These are phyloP conservation scores for Adansonia grandidieri DNA, from an alignment of 441 rosid genomes.

Conservation along the genomic window DNA sequence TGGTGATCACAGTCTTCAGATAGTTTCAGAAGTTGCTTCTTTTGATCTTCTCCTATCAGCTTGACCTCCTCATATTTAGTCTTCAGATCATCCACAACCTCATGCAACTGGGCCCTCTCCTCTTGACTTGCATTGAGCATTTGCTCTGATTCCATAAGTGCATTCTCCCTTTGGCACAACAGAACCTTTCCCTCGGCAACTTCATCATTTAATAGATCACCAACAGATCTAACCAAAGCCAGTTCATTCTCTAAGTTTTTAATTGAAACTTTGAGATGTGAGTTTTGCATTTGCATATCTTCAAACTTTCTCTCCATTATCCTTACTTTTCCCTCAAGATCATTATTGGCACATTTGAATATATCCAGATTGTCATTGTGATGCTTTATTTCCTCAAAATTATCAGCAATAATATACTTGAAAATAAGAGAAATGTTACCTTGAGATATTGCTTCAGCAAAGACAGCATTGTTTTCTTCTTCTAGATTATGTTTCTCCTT, in stretches of 20 bases:
- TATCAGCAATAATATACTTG: slow-evolving; percentile 50
- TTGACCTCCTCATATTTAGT: slow-evolving; percentile 56
- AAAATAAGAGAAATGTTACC: slow-evolving; percentile 55
- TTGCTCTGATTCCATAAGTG: slow-evolving; percentile 46
- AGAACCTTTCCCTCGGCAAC: slow-evolving; percentile 45
- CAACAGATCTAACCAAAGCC: slow-evolving; percentile 42
- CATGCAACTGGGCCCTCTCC: slow-evolving; percentile 53
- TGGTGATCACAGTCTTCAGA: slow-evolving; percentile 52
- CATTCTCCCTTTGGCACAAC: slow-evolving; percentile 50
- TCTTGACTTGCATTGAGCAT: slow-evolving; percentile 41
- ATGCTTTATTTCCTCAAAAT: slow-evolving; percentile 47
- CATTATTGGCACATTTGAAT: slow-evolving; percentile 49
- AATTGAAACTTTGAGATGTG: slow-evolving; percentile 40
- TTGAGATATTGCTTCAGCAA: slow-evolving; percentile 57
- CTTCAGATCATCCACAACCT: slow-evolving; percentile 54
- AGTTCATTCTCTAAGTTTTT: slow-evolving; percentile 44
- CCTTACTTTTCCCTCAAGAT: slow-evolving; percentile 55
- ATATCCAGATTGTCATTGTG: slow-evolving; percentile 46
- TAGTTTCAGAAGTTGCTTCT: slow-evolving; percentile 55
- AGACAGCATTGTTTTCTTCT: slow-evolving; percentile 45
- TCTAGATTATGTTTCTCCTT: slow-evolving; percentile 54
- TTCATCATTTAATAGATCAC: slow-evolving; percentile 46
- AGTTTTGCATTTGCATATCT: slow-evolving; percentile 41
- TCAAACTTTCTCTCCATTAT: slow-evolving; percentile 48
- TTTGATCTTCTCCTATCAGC: slow-evolving; percentile 48